Evolutionary conservation across 192 early-diverging fungal species (phyloP).

Genomic region (Dissophora globulifera): DNA sequence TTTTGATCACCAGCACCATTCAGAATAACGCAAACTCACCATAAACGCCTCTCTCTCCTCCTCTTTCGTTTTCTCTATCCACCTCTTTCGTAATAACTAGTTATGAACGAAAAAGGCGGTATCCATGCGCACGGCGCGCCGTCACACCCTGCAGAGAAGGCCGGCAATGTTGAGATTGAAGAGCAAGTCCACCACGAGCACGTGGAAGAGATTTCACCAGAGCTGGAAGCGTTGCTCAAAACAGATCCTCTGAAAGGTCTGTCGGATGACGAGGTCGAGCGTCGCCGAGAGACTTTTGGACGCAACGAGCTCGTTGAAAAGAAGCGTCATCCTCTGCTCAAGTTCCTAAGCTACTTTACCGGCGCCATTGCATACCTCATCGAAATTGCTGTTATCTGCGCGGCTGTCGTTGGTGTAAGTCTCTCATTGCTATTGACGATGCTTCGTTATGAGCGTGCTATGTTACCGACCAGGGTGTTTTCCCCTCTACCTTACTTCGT

Average conservation of each 20-base stretch:
- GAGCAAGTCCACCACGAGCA: conserved; percentile 78
- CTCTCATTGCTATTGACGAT: not conserved
- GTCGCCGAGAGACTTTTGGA: conserved; percentile 79
- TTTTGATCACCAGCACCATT: too few relatives aligned
- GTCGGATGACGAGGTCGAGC: conserved; percentile 70
- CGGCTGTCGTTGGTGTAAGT: conserved; percentile 71
- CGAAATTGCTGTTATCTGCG: conserved; percentile 85
- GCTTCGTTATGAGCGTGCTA: too few relatives aligned
- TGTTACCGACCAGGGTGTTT: too few relatives aligned
- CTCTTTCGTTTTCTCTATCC: too few relatives aligned
- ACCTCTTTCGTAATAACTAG: not conserved
- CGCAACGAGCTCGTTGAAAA: conserved; percentile 83
- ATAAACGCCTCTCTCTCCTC: too few relatives aligned
- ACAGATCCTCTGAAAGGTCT: conserved; percentile 85
- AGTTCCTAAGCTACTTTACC: conserved; percentile 83
- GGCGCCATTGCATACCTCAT: conserved; percentile 90
- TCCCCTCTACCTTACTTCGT: too few relatives aligned
- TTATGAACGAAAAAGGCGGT: conserved; percentile 36
- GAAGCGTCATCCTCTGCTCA: conserved; percentile 83
- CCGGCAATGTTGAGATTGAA: conserved; percentile 68
- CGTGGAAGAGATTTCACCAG: conserved; percentile 78
- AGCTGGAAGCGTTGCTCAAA: conserved; percentile 81
- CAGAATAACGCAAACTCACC: too few relatives aligned
- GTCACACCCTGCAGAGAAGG: conserved; percentile 29
- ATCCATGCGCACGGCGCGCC: conserved; percentile 12